Percentiles rank a stretch among this genome's conserved stretches.
Conservation (phyloP, 257 asterid species). For the Lycium ferocissimum region DNA sequence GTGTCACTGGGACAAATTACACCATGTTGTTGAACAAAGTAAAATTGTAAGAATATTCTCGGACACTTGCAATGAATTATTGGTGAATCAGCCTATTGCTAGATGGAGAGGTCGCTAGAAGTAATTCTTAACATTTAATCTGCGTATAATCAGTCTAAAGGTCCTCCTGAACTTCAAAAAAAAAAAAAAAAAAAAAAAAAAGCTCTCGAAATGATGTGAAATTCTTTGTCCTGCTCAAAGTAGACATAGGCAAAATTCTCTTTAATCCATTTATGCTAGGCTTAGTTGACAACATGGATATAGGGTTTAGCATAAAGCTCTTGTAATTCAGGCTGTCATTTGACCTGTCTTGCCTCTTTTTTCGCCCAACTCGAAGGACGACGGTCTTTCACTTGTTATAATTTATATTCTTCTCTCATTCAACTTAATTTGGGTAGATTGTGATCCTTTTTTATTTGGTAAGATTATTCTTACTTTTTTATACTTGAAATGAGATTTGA, state of each 20-base stretch:
- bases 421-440: constrained; percentile 4
- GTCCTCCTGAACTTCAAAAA: background rate
- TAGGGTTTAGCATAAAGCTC: background rate
- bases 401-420: background rate
- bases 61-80: background rate
- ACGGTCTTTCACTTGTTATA: background rate
- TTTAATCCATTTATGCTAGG: background rate
- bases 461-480: constrained; percentile 8
- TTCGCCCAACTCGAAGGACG: background rate
- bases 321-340: background rate
- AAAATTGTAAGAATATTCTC: background rate
- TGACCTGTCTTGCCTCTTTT: background rate
- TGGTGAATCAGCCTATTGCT: background rate
- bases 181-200: background rate
- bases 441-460: background rate
- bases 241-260: background rate
- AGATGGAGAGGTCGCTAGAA: background rate
- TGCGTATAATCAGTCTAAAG: background rate
- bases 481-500: background rate
- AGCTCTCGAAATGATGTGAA: background rate
- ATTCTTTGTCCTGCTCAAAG: background rate
- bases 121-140: background rate
- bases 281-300: background rate
- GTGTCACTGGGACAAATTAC: background rate
- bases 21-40: constrained; percentile 3